These are phyloP conservation scores for thale cress (Arabidopsis thaliana) DNA, from an alignment of 345 rosid genomes.

Conservation along the genomic window TAIR10.1 NC_003074.8:17955501-17956000, in stretches of 20 bases:
- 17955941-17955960: slow-evolving; percentile 97
- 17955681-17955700: slow-evolving; percentile 54
- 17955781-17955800: slow-evolving; percentile 61
- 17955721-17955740: slow-evolving; percentile 92
- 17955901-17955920: slow-evolving; percentile 60
- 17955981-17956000: slow-evolving; percentile 93
- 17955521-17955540: slow-evolving; percentile 82
- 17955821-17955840: slow-evolving; percentile 82
- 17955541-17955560: slow-evolving; percentile 77
- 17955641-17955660: slow-evolving; percentile 92
- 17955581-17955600: slow-evolving; percentile 76
- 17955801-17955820: slow-evolving; percentile 80
- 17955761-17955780: slow-evolving; percentile 82
- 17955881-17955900: slow-evolving; percentile 53
- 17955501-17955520: slow-evolving; percentile 92
- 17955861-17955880: slow-evolving; percentile 87
- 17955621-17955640: slow-evolving; percentile 95
- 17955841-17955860: slow-evolving; percentile 65
- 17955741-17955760: slow-evolving; percentile 77
- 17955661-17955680: slow-evolving; percentile 65
- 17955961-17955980: slow-evolving; percentile 97
- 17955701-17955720: slow-evolving; percentile 64
- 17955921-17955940: slow-evolving; percentile 80
- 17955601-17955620: slow-evolving; percentile 92
- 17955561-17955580: slow-evolving; percentile 71